Conservation (phyloP, 2,329 filamentous ascomycete genomes). For the Colletotrichum brevisporum region DNA sequence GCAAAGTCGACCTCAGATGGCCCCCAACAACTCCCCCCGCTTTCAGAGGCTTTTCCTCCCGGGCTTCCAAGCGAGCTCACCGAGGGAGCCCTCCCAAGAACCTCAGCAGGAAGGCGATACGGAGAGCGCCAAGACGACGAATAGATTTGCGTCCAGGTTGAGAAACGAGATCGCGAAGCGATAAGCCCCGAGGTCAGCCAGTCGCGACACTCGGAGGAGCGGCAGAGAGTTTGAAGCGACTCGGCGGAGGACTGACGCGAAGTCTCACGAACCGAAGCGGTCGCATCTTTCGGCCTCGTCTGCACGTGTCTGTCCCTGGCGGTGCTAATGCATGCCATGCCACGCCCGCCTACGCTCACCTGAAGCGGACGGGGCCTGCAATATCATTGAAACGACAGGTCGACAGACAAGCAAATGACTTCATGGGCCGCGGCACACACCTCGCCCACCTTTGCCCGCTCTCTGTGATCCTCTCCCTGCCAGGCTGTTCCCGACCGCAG, state of each 20-base stretch:
- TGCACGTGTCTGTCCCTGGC: conserved; percentile 10
- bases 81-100: background rate
- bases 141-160: background rate
- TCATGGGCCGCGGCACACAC: conserved; percentile 16
- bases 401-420: conserved; percentile 40
- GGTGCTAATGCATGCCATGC: conserved; percentile 33
- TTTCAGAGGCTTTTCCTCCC: background rate
- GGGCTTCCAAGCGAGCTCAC: background rate
- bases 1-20: background rate
- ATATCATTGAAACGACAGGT: conserved; percentile 42
- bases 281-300: conserved; percentile 34
- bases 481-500: conserved; percentile 17
- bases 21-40: background rate
- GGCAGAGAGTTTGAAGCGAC: conserved; percentile 21
- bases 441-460: conserved; percentile 14
- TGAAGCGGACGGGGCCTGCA: conserved; percentile 41
- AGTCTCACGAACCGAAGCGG: conserved; percentile 26
- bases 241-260: conserved; percentile 1
- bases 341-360: conserved; percentile 36
- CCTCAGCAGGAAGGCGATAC: background rate
- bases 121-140: conserved; percentile 19
- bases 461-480: background rate
- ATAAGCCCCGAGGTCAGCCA: background rate
- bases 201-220: background rate
- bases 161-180: conserved; percentile 1